Conservation (phyloP, 345 rosid genomes). For the Camelina hispida region DNA sequence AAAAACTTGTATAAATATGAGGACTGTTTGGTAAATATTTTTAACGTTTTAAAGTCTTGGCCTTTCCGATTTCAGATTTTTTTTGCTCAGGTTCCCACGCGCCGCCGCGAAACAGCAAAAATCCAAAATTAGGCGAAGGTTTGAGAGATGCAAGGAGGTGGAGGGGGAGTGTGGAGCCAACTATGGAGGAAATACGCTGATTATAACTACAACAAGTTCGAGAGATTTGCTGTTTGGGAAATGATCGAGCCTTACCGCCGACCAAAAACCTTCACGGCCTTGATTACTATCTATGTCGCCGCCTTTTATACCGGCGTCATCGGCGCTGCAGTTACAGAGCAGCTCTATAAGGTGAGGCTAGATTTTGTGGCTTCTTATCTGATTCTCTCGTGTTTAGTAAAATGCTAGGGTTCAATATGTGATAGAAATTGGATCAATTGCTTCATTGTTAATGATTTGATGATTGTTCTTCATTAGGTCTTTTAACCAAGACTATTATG, state of each 20-base stretch:
- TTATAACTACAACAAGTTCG: conserved; percentile 71
- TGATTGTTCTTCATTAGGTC: conserved; percentile 2
- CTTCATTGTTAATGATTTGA: background rate
- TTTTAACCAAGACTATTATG: background rate
- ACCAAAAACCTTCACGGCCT: conserved; percentile 82
- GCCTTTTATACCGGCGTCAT: conserved; percentile 95
- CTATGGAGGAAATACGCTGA: conserved; percentile 92
- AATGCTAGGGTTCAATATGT: conserved; percentile 31
- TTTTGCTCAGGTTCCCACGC: conserved; percentile 27
- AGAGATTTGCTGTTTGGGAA: conserved; percentile 79
- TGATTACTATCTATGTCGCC: conserved; percentile 64
- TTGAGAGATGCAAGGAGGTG: conserved; percentile 40
- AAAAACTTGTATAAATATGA: background rate
- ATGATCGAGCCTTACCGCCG: conserved; percentile 83
- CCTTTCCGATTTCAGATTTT: conserved; percentile 7
- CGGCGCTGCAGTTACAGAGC: conserved; percentile 87
- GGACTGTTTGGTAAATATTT: conserved; percentile 24
- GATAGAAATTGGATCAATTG: background rate
- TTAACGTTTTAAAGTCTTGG: background rate
- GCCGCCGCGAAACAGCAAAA: conserved; percentile 29
- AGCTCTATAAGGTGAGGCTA: conserved; percentile 71
- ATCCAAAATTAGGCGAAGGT: conserved; percentile 4
- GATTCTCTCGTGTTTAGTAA: conserved; percentile 27
- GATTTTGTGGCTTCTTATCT: background rate
- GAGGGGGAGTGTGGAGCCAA: conserved; percentile 56